Percentiles rank a stretch among this genome's conserved stretches.
phyloP scores from a whole-genome alignment of 176 grass and related monocot species.

The Musa schizocarpa region DNA sequence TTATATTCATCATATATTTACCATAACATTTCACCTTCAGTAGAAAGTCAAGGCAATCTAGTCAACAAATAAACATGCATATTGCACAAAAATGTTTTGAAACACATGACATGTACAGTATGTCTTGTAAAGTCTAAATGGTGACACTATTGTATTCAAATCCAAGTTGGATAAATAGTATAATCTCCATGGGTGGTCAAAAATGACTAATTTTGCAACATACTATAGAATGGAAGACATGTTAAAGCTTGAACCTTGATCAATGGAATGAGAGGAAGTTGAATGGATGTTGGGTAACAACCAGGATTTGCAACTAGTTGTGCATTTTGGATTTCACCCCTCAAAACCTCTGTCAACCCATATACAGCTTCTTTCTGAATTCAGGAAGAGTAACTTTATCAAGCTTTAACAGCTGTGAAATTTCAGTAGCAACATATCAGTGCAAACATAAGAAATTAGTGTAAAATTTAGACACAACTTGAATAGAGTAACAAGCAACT shows the following conservation, averaged over 20 bases:
- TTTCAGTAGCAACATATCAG: neutral
- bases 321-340: constrained; percentile 65
- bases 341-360: constrained; percentile 80
- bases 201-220: no score
- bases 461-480: no score
- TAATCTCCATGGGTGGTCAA: neutral
- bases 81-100: neutral
- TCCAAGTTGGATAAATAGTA: neutral
- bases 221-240: neutral
- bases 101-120: neutral
- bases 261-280: constrained; percentile 90
- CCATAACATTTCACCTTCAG: neutral
- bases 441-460: neutral
- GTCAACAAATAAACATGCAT: neutral
- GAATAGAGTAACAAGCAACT: neutral
- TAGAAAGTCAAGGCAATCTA: neutral
- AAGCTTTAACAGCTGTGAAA: neutral
- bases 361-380: constrained; percentile 77
- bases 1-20: neutral
- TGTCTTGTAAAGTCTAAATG: neutral
- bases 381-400: neutral
- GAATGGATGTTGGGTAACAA: constrained; percentile 91
- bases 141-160: neutral
- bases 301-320: constrained; percentile 88
- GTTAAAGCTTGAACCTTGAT: constrained; percentile 50